Evolutionary conservation across 306 rosid genomes (phyloP), one percentile per base, ranked within the genome.

Genomic region (Lathyrus oleraceus): DNA sequence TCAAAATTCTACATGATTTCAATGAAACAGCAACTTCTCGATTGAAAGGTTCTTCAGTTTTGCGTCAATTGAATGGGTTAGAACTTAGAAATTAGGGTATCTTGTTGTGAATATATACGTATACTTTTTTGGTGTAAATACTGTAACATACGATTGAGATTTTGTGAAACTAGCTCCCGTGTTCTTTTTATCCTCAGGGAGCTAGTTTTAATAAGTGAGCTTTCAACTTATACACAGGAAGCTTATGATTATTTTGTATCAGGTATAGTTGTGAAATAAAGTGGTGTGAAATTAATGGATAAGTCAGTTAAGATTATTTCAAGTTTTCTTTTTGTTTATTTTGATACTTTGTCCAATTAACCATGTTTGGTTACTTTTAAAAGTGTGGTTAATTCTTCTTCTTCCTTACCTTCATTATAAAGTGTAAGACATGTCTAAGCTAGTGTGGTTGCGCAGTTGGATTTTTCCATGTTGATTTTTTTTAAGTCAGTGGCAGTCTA

Each of bases 1-100:
- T 93, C 57, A 87, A 71, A 27, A 63, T 88, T 74, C 73, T 93
- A 5, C 98, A 86, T 0, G 85, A 81, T 44, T 87, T 81, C 48
- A 73, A 65, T 11, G 90, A 87, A 74, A 67, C 87, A 3, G 76
- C 69, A 48, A 42, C 47, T 32, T 79, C 81, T 4, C 36, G 73
- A 58, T 79, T 83, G 75, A 69, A 63, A 66, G 70, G 73, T 48
- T 73, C 88, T 1, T 71, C 82, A 0, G 73, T 43, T 70, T 27
- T 66, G 12, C 81, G 68, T 1, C 85, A 86, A 74, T 11, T 82
- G 79, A 80, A 44, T 23, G 3, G 36, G n/a, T 48, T 71, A 4
- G 15, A 65, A 25, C 1, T 27, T 57, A 27, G 63, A 14, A 27
- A 57, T 57, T 57, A 57, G 63, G 15, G 8, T 57, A 7, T 23